Conservation (phyloP, 2,329 filamentous ascomycete genomes). For the Kalmusia sp. region DNA sequence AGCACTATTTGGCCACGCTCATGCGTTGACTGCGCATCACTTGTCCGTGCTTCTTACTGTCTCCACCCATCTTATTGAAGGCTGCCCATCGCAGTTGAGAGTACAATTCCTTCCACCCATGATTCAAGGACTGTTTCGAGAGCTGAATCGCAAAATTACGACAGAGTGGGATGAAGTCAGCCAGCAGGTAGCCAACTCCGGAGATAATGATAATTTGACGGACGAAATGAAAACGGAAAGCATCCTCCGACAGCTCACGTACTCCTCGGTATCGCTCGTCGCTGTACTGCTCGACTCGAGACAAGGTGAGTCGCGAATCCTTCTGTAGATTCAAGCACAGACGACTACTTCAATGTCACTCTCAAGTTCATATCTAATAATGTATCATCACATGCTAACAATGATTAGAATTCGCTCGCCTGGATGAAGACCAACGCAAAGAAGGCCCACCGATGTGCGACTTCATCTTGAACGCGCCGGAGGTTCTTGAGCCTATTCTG, state of each 20-base stretch:
- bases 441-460: constrained; percentile 73
- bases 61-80: constrained; percentile 86
- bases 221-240: constrained; percentile 99
- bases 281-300: constrained; percentile 83
- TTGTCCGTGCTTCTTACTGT: constrained; percentile 92
- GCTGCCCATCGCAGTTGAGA: constrained; percentile 82
- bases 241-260: constrained; percentile 89
- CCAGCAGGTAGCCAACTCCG: constrained; percentile 63
- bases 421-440: constrained; percentile 37
- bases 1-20: constrained; percentile 82
- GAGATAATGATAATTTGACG: constrained; percentile 76
- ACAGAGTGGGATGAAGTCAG: constrained; percentile 82
- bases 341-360: background rate
- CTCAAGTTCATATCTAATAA: too few relatives aligned
- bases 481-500: constrained; percentile 85
- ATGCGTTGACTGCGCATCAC: constrained; percentile 87
- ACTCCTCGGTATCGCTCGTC: constrained; percentile 90
- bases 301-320: constrained; percentile 30
- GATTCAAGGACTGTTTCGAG: constrained; percentile 79
- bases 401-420: constrained; percentile 35
- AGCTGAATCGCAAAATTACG: constrained; percentile 86
- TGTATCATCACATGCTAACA: constrained; percentile 11
- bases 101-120: constrained; percentile 85
- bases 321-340: background rate
- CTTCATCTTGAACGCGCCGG: constrained; percentile 80